phyloP scores from a whole-genome alignment of 164 flowering plant species.

The Brasenia schreberi region DNA sequence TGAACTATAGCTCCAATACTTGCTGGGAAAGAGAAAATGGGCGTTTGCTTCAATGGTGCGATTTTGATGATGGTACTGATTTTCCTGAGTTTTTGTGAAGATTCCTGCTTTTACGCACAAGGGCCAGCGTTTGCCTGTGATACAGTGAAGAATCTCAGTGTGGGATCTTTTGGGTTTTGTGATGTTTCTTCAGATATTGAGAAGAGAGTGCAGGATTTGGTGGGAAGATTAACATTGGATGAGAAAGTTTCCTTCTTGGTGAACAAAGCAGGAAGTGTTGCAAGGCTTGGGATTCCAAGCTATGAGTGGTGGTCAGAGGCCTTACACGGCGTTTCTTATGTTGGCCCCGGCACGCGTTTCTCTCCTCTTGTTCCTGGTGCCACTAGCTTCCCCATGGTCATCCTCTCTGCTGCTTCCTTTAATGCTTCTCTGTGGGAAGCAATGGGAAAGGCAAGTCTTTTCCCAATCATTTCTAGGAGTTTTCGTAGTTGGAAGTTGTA shows the following conservation, averaged over 20 bases:
- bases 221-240: conserved; percentile 62
- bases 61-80: conserved; percentile 6
- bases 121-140: conserved; percentile 60
- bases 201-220: conserved; percentile 64
- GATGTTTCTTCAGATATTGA: conserved; percentile 25
- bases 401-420: conserved; percentile 83
- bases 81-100: conserved; percentile 45
- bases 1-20: background rate
- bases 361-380: conserved; percentile 67
- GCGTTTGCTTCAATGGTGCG: background rate
- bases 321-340: conserved; percentile 79
- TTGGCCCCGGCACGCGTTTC: conserved; percentile 75
- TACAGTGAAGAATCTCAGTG: conserved; percentile 21
- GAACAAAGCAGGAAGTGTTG: conserved; percentile 34
- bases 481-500: conserved; percentile 3
- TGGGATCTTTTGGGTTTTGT: conserved; percentile 40
- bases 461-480: background rate
- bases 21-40: background rate
- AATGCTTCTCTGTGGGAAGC: conserved; percentile 56
- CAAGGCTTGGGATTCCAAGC: conserved; percentile 71
- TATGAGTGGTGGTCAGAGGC: conserved; percentile 99
- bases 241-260: conserved; percentile 65
- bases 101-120: conserved; percentile 26
- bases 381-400: conserved; percentile 85
- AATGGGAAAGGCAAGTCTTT: conserved; percentile 65